Evolutionary conservation across 1,284 basidiomycete genomes (phyloP), one percentile per base, ranked within the genome.

Genomic region (Apiotrichum mycotoxinovorans): DNA sequence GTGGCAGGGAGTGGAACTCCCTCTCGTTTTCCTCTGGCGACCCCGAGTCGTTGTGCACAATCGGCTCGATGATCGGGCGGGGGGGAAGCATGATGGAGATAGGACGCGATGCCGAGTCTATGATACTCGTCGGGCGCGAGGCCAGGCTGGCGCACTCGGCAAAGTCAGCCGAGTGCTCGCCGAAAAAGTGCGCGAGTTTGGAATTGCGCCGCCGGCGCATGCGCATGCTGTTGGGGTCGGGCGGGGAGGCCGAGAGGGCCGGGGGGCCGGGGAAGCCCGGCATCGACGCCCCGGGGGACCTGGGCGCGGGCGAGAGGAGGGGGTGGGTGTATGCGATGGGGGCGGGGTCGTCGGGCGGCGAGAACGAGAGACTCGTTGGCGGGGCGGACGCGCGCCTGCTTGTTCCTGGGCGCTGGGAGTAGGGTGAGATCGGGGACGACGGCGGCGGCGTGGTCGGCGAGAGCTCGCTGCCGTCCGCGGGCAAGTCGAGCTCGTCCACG

Each of bases 121-220:
- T 35, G 34, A 17, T 14, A 11, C 12, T 14, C 10, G 17, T 35
- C 12, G 34, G 34, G 10, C 34, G 34, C 34, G 34, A 17, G 10
- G 10, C 34, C 3, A 35, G 17, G 34, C 34, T n/a, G n/a, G n/a
- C n/a, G n/a, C n/a, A n/a, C 17, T 44, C 42, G 10, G 33, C 9
- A 25, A 35, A 22, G 20, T 38, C 47, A 17, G 10, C 12, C 4
- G 22, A 14, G 35, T 11, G 49, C 50, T 67, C 69, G 18, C 70
- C 68, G 46, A 70, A 69, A 54, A 70, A 69, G 3, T 67, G 56
- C 1, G 62, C 57, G 9, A 72, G 58, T 51, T 69, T 72, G 42
- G 64, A 61, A 3, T 62, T 61, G 1, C 66, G 54, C 46, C 60
- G 51, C 18, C 64, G 43, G 25, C 62, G 44, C 40, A 41, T 41